Conservation (phyloP, 179 eudicot genomes). For the Beta lomatogona region DNA sequence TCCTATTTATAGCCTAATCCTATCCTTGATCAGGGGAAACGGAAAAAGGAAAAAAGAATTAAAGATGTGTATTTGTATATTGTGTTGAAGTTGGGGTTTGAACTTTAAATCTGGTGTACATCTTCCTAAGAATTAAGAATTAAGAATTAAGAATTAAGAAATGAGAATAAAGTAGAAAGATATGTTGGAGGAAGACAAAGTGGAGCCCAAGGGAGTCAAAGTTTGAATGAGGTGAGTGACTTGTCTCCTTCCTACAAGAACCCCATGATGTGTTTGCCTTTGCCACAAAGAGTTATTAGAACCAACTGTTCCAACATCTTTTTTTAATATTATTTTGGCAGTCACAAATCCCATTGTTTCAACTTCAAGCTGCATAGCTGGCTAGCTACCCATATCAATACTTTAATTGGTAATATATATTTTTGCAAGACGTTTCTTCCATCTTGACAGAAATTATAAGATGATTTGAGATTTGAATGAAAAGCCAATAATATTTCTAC, state of each 20-base stretch:
- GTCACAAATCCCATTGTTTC: too few relatives aligned
- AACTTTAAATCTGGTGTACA: neutral
- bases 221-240: constrained; percentile 12
- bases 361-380: too few relatives aligned
- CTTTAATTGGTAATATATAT: too few relatives aligned
- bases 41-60: neutral
- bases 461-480: too few relatives aligned
- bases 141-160: neutral
- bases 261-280: constrained; percentile 13
- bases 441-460: too few relatives aligned
- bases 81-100: neutral
- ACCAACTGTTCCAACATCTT: constrained; percentile 3
- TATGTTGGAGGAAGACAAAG: neutral
- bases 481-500: too few relatives aligned
- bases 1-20: too few relatives aligned
- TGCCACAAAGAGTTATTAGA: neutral
- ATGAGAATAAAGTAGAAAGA: neutral
- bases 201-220: constrained; percentile 21
- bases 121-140: too few relatives aligned
- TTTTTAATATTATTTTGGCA: too few relatives aligned
- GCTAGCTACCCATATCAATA: too few relatives aligned
- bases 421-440: too few relatives aligned
- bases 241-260: constrained; percentile 16
- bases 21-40: neutral
- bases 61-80: neutral